Evolutionary conservation across 768 basidiomycete genomes (phyloP).

Genomic region (Suillus americanus): DNA sequence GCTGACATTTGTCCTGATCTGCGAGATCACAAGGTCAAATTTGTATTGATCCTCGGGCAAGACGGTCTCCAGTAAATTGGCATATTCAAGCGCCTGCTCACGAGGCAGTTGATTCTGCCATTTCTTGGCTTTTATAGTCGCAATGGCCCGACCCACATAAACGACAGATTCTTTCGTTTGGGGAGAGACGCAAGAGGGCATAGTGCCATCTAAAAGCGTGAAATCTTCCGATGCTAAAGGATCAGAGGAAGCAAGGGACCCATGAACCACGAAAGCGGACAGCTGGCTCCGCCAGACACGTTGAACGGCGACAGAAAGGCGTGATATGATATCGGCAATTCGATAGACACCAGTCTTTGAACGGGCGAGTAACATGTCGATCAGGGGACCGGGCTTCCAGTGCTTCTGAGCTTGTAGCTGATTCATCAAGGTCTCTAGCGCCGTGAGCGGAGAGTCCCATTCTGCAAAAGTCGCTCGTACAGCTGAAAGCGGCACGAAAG

Average conservation of each 20-base stretch:
- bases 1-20: slow-evolving; percentile 78
- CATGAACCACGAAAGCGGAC: slow-evolving; percentile 80
- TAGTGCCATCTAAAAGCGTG: slow-evolving; percentile 57
- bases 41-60: slow-evolving; percentile 74
- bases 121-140: slow-evolving; percentile 76
- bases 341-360: slow-evolving; percentile 79
- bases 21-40: slow-evolving; percentile 72
- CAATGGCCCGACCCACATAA: slow-evolving; percentile 86
- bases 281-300: slow-evolving; percentile 83
- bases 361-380: slow-evolving; percentile 72
- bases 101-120: slow-evolving; percentile 79
- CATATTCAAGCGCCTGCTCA: slow-evolving; percentile 62
- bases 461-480: slow-evolving; percentile 80
- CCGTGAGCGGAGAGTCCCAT: slow-evolving; percentile 86
- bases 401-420: slow-evolving; percentile 52
- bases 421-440: slow-evolving; percentile 64
- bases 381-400: slow-evolving; percentile 72
- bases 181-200: slow-evolving; percentile 73
- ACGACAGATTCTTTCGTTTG: slow-evolving; percentile 78
- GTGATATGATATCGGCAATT: slow-evolving; percentile 67
- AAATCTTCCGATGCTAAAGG: slow-evolving; percentile 66
- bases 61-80: slow-evolving; percentile 60
- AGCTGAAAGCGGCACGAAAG: slow-evolving; percentile 84
- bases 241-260: slow-evolving; percentile 59
- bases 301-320: slow-evolving; percentile 74